A percentile compares a stretch with the other conserved stretches of the same genome.
phyloP scores from a whole-genome alignment of 2,329 filamentous ascomycete species.

The Fusarium compactum region DNA sequence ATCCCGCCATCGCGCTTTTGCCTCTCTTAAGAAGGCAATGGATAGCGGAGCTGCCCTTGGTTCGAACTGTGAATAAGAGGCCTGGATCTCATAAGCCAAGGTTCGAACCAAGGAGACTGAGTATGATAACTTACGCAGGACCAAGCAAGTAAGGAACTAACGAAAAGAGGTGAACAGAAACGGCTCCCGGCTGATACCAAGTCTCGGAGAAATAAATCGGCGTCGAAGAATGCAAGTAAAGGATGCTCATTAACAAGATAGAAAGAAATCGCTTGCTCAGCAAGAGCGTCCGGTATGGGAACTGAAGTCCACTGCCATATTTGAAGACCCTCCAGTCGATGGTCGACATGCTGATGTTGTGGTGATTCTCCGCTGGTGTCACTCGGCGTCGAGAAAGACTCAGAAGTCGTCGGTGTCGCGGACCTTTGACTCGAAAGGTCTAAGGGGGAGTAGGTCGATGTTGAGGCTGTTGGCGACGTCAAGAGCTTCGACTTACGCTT shows the following conservation, averaged over 20 bases:
- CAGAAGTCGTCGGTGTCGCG: not conserved
- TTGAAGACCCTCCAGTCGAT: not conserved
- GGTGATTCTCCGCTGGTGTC: not conserved
- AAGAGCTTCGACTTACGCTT: not conserved
- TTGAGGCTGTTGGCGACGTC: not conserved
- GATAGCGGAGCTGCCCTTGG: not conserved
- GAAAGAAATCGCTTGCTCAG: constrained; percentile 15
- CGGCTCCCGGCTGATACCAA: not conserved
- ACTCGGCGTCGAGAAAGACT: not conserved
- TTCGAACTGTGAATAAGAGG: constrained; percentile 24
- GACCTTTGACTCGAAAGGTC: not conserved
- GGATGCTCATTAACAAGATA: constrained; percentile 16
- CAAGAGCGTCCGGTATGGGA: not conserved
- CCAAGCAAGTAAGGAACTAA: constrained; percentile 27
- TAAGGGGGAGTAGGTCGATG: rapidly evolving
- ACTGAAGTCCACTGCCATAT: constrained; percentile 27
- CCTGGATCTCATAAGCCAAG: not conserved
- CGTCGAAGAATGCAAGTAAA: constrained; percentile 18
- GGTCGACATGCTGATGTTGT: not conserved
- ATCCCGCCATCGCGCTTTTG: not conserved
- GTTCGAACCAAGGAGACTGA: rapidly evolving
- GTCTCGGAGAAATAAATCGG: constrained; percentile 10
- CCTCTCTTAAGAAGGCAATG: not conserved
- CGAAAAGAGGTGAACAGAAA: constrained; percentile 17
- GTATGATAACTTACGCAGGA: constrained; percentile 7